Conservation (phyloP, 73 alveolate species). For the Paramecium tetraurelia region DNA sequence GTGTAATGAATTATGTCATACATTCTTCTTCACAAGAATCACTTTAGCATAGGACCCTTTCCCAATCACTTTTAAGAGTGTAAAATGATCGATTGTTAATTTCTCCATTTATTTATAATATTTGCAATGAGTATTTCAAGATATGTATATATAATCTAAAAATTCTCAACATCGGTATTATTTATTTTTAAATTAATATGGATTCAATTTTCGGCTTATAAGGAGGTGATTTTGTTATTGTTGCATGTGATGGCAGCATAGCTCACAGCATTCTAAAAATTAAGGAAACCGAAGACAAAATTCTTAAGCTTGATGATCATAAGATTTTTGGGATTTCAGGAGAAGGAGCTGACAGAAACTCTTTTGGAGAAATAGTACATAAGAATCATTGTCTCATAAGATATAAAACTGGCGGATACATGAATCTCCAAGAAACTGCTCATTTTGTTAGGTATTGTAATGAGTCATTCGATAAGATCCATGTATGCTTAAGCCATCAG, state of each 20-base stretch:
- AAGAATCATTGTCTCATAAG: conserved; percentile 81
- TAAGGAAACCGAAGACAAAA: conserved; percentile 87
- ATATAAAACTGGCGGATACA: conserved; percentile 79
- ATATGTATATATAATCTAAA: not conserved
- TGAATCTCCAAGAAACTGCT: conserved; percentile 87
- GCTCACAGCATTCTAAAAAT: conserved; percentile 54
- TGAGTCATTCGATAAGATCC: conserved; percentile 57
- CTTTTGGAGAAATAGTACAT: conserved; percentile 81
- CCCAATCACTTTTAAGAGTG: conserved; percentile 80
- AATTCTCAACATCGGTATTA: not conserved
- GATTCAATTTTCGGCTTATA: conserved; percentile 59
- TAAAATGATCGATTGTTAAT: conserved; percentile 81
- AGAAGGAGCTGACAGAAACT: conserved; percentile 85
- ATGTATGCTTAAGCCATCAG: conserved; percentile 53
- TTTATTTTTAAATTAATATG: conserved; percentile 47
- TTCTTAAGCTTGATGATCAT: conserved; percentile 68
- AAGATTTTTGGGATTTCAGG: conserved; percentile 90
- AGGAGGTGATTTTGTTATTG: conserved; percentile 58
- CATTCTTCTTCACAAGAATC: conserved; percentile 76
- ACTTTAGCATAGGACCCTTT: conserved; percentile 95
- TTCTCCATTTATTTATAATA: not conserved
- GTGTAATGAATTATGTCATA: not conserved
- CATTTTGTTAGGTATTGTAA: conserved; percentile 81
- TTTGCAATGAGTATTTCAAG: not conserved
- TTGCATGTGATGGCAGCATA: conserved; percentile 58